Base-by-base conservation (phyloP, 169 alveolate genomes). In the Eimeria sp. region DNA sequence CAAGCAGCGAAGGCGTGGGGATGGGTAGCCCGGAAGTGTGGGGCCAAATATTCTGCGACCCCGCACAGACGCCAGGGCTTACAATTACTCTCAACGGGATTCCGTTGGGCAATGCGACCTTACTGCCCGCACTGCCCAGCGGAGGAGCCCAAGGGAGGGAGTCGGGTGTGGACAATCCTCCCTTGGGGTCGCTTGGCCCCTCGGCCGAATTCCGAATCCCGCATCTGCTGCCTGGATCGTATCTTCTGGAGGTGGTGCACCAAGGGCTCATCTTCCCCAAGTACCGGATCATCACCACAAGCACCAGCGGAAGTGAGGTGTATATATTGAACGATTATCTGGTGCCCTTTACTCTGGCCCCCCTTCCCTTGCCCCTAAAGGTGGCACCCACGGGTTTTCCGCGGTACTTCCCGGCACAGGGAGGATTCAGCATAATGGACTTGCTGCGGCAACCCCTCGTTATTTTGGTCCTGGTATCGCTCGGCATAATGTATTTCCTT, bases 401-500 rank as follows among this genome's bases (percentile, higher is more conserved):
- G 27, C 93, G 82, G 46, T 87, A 87, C 93, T 20, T 87, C 93
- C 93, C 93, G 37, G 68, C 66, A 23, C 93, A 87, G 80, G 93
- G 93, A 37, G 93, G 93, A 23, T 64, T 87, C 82, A 87, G 66
- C 64, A 43, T 87, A 43, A 25, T 64, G 30, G 93, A 87, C 66
- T 43, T 87, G 62, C 52, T 87, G 93, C 82, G 93, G 11, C 93
- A 87, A 54, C 93, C 93, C 82, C 72, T 87, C 46, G 93, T 87
- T 49, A 87, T 87, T 40, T 52, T 87, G 33, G 64, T 87, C n/a
- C 27, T 87, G 33, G 93, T 87, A 16, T 87, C 93, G 33, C 93
- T 87, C 60, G 83, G 93, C 30, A 87, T 87, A 40, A 87, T 87
- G 93, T 87, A 62, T 18, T 87, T 87, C 66, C 93, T 87, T 20